Conservation (phyloP, 768 basidiomycete species). For the Amanita exitialis region DNA sequence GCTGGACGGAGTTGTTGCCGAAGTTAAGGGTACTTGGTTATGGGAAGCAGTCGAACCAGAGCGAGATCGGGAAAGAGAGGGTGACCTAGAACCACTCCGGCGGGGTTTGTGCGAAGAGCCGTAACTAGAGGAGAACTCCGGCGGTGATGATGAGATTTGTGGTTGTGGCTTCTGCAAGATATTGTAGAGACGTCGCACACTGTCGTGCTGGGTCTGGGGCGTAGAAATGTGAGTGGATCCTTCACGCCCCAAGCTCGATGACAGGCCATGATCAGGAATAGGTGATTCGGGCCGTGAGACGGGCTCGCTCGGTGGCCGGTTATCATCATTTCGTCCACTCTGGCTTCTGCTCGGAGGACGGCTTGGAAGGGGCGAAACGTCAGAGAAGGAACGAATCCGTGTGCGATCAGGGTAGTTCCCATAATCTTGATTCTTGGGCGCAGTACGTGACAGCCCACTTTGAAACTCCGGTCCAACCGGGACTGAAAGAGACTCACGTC, state of each 20-base stretch:
- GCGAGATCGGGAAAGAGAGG: constrained; percentile 12
- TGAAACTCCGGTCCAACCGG: background rate
- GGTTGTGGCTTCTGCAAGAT: constrained; percentile 6
- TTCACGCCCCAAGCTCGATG: background rate
- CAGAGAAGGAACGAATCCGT: background rate
- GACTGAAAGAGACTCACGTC: constrained; percentile 1
- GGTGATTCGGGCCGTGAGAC: constrained; percentile 3
- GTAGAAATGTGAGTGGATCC: background rate
- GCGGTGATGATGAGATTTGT: background rate
- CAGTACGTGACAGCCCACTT: constrained; percentile 3
- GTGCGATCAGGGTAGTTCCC: background rate
- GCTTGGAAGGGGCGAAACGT: background rate
- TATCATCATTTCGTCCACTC: background rate
- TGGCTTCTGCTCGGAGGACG: background rate
- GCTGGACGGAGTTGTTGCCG: constrained; percentile 8
- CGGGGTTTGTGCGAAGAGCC: background rate
- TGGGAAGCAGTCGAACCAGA: constrained; percentile 13
- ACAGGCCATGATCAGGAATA: background rate
- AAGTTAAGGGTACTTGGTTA: constrained; percentile 11
- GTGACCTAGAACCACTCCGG: background rate
- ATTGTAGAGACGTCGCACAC: constrained; percentile 3
- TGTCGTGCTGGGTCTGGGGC: background rate
- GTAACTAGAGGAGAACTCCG: background rate
- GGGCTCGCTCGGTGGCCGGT: background rate
- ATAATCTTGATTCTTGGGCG: constrained; percentile 1